Percentiles rank a stretch among this genome's conserved stretches.
phyloP scores from a whole-genome alignment of 192 early-diverging fungal genomes.

The Coemansia sp. region DNA sequence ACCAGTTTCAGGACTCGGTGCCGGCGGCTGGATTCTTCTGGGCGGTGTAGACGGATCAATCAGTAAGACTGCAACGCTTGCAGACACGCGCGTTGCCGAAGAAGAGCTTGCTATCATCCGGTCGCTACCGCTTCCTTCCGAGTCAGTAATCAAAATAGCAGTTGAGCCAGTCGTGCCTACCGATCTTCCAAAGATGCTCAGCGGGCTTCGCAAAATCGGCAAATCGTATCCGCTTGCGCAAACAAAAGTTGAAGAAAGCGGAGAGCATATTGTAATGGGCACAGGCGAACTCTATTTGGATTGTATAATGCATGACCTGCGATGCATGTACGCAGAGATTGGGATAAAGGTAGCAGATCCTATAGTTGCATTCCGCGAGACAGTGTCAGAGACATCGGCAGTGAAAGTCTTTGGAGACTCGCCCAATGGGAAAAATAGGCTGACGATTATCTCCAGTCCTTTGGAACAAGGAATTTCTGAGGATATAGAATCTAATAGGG shows the following conservation, averaged over 20 bases:
- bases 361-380: constrained; percentile 93
- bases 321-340: constrained; percentile 90
- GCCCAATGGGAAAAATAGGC: constrained; percentile 97
- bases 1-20: constrained; percentile 72
- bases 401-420: constrained; percentile 97
- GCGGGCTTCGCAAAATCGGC: constrained; percentile 93
- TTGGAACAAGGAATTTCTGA: constrained; percentile 87
- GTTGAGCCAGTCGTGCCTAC: constrained; percentile 98
- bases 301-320: constrained; percentile 94
- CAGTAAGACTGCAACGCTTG: constrained; percentile 93
- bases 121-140: constrained; percentile 78
- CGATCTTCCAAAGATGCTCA: constrained; percentile 97
- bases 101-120: constrained; percentile 82
- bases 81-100: constrained; percentile 55
- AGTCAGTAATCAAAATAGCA: constrained; percentile 89
- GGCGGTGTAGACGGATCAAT: constrained; percentile 92
- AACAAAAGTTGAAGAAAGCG: constrained; percentile 94
- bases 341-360: constrained; percentile 99
- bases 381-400: constrained; percentile 89
- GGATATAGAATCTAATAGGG: constrained; percentile 82
- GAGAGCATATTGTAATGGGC: constrained; percentile 93
- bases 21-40: constrained; percentile 89
- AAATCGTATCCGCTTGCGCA: constrained; percentile 89
- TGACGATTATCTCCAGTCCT: constrained; percentile 95
- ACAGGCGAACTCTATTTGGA: constrained; percentile 97